These are phyloP conservation scores for Citropsis articulata DNA, from an alignment of 345 rosid genomes.

Conservation along the genomic window DNA sequence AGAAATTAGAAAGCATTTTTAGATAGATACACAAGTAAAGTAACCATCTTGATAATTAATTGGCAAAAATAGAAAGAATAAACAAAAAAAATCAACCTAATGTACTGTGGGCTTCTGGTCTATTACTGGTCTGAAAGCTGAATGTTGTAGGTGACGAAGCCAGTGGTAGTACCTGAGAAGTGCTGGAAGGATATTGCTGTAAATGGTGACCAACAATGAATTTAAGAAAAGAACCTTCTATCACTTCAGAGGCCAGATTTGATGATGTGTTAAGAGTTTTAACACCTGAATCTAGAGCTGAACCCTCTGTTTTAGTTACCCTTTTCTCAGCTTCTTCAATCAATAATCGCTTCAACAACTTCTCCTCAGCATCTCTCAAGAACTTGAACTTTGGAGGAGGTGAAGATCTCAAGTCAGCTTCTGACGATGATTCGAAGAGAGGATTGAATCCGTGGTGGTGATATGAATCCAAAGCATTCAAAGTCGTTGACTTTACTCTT, in stretches of 20 bases:
- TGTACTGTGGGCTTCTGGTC: conserved; percentile 33
- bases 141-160: conserved; percentile 53
- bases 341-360: conserved; percentile 50
- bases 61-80: conserved; percentile 18
- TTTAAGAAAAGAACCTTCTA: conserved; percentile 55
- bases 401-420: conserved; percentile 54
- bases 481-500: conserved; percentile 45
- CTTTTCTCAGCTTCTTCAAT: conserved; percentile 52
- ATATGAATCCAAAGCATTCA: conserved; percentile 40
- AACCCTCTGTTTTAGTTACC: conserved; percentile 20
- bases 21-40: conserved; percentile 12
- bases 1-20: background rate
- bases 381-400: conserved; percentile 98
- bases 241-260: conserved; percentile 1
- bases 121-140: conserved; percentile 39
- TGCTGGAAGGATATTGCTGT: conserved; percentile 38
- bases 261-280: conserved; percentile 20
- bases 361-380: conserved; percentile 92
- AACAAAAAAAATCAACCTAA: conserved; percentile 18
- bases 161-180: conserved; percentile 69
- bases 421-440: conserved; percentile 70
- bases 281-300: conserved; percentile 25
- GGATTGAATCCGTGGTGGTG: conserved; percentile 70
- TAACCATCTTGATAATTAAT: conserved; percentile 10
- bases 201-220: conserved; percentile 42